Evolutionary conservation across 2,329 filamentous ascomycete genomes (phyloP).

Genomic region (Lachnum nothofagi): DNA sequence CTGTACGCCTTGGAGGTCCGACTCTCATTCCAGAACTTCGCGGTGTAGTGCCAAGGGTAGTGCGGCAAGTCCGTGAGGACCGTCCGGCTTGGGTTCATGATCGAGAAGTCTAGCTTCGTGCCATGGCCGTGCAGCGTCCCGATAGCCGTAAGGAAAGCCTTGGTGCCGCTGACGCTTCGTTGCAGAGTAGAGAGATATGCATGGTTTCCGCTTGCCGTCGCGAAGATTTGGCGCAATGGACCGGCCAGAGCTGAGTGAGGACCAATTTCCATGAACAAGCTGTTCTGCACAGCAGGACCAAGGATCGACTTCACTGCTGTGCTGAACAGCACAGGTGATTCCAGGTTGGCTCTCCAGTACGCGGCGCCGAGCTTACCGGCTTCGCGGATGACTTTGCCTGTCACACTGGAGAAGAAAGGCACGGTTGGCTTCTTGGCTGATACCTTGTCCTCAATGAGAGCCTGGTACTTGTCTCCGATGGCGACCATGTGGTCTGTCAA

Average conservation of each 20-base stretch:
- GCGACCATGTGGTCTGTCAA: constrained; percentile 31
- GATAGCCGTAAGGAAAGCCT: constrained; percentile 6
- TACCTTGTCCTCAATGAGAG: neutral
- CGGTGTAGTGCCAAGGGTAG: constrained; percentile 50
- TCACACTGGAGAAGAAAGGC: constrained; percentile 17
- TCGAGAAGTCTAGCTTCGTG: constrained; percentile 4
- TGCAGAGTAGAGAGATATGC: constrained; percentile 10
- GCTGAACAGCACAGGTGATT: constrained; percentile 14
- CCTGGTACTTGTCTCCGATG: constrained; percentile 20
- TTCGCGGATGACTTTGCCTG: neutral
- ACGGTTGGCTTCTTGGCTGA: constrained; percentile 1
- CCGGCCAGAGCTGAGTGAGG: constrained; percentile 22
- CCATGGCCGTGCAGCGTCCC: constrained; percentile 7
- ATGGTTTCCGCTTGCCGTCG: neutral
- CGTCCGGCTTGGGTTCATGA: constrained; percentile 35
- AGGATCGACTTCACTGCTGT: constrained; percentile 6
- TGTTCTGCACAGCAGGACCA: neutral
- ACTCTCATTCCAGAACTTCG: constrained; percentile 49
- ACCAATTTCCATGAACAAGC: constrained; percentile 22
- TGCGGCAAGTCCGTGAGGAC: constrained; percentile 43
- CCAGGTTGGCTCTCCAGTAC: constrained; percentile 38
- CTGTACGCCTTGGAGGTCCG: constrained; percentile 44
- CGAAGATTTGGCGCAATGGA: constrained; percentile 22
- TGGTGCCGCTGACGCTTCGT: constrained; percentile 5
- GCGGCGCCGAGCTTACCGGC: constrained; percentile 2